Evolutionary conservation across 1,284 basidiomycete genomes (phyloP).

Genomic region (Moniliophthora roreri): DNA sequence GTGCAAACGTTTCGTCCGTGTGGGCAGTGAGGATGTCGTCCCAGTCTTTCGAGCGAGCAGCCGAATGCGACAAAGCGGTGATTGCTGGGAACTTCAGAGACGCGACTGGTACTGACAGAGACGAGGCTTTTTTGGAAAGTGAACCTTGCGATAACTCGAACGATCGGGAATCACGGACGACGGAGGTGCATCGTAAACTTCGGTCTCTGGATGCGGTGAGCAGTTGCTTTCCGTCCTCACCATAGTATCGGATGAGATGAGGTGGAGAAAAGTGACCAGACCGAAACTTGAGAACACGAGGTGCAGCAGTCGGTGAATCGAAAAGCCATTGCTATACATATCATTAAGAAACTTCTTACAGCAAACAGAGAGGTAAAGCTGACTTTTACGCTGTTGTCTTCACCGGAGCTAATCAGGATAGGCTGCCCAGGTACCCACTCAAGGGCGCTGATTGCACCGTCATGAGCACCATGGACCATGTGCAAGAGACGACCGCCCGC

Average conservation of each 20-base stretch:
- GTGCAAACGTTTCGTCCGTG: slow-evolving; percentile 74
- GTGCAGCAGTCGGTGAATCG: slow-evolving; percentile 85
- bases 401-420: slow-evolving; percentile 82
- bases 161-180: slow-evolving; percentile 91
- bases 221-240: slow-evolving; percentile 93
- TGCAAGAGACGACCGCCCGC: slow-evolving; percentile 81
- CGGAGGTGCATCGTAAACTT: slow-evolving; percentile 85
- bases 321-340: slow-evolving; percentile 91
- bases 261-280: slow-evolving; percentile 93
- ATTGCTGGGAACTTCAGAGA: slow-evolving; percentile 84
- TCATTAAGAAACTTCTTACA: not conserved
- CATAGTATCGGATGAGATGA: slow-evolving; percentile 92
- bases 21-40: slow-evolving; percentile 95
- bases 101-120: slow-evolving; percentile 76
- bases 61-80: slow-evolving; percentile 77
- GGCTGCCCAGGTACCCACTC: slow-evolving; percentile 94
- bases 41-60: slow-evolving; percentile 91
- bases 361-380: not conserved
- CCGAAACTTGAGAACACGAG: slow-evolving; percentile 87
- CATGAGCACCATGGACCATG: slow-evolving; percentile 84
- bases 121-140: slow-evolving; percentile 81
- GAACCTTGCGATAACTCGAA: slow-evolving; percentile 96
- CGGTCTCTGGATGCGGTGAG: slow-evolving; percentile 88
- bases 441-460: slow-evolving; percentile 75
- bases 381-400: slow-evolving; percentile 93